Evolutionary conservation across 2,329 filamentous ascomycete genomes (phyloP).

Genomic region (Trichoderma gracile): DNA sequence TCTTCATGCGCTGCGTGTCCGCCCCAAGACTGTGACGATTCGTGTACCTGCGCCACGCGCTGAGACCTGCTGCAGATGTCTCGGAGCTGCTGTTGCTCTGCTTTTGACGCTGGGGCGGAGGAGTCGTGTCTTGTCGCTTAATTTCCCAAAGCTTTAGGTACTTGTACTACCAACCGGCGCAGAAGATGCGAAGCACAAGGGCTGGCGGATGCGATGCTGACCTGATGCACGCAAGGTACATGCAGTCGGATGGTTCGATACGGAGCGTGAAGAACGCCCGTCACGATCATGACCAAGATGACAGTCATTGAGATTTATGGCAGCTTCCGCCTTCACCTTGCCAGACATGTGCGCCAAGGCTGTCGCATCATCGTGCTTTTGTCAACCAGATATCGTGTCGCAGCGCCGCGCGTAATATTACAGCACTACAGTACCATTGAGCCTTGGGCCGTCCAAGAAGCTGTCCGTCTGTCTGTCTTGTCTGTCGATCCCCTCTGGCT

Average conservation of each 20-base stretch:
- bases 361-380: neutral
- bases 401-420: too few relatives aligned
- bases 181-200: neutral
- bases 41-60: conserved; percentile 16
- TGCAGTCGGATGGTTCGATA: too few relatives aligned
- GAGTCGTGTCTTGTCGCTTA: conserved; percentile 8
- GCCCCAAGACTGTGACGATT: neutral
- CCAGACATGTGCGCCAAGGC: neutral
- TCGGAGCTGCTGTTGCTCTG: conserved; percentile 7
- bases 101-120: neutral
- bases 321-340: neutral
- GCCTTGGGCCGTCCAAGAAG: too few relatives aligned
- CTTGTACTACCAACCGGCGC: neutral
- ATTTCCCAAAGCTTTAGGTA: neutral
- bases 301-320: neutral
- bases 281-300: neutral
- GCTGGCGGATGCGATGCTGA: neutral
- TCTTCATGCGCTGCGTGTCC: neutral
- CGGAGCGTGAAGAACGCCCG: neutral
- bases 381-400: too few relatives aligned
- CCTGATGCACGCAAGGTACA: neutral
- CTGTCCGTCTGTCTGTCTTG: too few relatives aligned
- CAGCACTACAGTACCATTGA: too few relatives aligned
- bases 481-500: neutral
- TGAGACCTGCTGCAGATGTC: conserved; percentile 13